Percentiles rank a stretch among this genome's conserved stretches.
Conservation (phyloP, 805 yeast species). For the Candida manassasensis region DNA sequence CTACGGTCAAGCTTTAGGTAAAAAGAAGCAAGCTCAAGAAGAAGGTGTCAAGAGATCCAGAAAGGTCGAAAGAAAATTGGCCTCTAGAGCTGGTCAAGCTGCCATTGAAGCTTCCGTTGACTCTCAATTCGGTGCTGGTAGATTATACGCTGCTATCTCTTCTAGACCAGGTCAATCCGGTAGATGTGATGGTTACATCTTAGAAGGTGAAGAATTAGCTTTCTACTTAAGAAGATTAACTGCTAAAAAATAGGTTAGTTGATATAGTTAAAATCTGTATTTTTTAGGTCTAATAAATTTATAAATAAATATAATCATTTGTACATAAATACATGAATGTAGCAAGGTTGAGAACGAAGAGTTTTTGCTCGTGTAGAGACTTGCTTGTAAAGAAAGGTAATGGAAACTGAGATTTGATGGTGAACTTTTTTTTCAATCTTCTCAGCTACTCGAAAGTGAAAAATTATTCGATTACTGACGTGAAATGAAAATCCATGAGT, state of each 20-base stretch:
- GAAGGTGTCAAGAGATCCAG: conserved; percentile 65
- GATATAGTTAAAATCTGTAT: conserved; percentile 3
- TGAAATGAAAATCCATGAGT: too few relatives aligned
- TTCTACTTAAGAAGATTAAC: conserved; percentile 99
- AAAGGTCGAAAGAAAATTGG: conserved; percentile 86
- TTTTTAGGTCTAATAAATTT: conserved; percentile 2
- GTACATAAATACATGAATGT: too few relatives aligned
- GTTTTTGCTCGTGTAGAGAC: too few relatives aligned
- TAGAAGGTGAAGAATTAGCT: conserved; percentile 99
- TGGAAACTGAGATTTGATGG: too few relatives aligned
- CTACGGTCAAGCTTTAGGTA: conserved; percentile 92
- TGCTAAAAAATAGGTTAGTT: conserved; percentile 81
- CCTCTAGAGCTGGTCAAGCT: conserved; percentile 83
- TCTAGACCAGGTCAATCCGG: conserved; percentile 99
- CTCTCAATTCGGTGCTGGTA: conserved; percentile 97
- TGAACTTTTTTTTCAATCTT: too few relatives aligned
- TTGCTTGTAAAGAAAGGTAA: too few relatives aligned
- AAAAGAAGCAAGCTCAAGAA: conserved; percentile 51
- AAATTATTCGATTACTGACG: too few relatives aligned
- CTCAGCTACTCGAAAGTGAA: too few relatives aligned
- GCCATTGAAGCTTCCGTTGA: conserved; percentile 87
- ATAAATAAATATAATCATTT: conserved; percentile 1
- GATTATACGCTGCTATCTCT: conserved; percentile 96
- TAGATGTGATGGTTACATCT: conserved; percentile 99
- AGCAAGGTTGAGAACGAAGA: too few relatives aligned